Evolutionary conservation across 805 yeast species (phyloP).

Genomic region (Lachancea quebecensis): DNA sequence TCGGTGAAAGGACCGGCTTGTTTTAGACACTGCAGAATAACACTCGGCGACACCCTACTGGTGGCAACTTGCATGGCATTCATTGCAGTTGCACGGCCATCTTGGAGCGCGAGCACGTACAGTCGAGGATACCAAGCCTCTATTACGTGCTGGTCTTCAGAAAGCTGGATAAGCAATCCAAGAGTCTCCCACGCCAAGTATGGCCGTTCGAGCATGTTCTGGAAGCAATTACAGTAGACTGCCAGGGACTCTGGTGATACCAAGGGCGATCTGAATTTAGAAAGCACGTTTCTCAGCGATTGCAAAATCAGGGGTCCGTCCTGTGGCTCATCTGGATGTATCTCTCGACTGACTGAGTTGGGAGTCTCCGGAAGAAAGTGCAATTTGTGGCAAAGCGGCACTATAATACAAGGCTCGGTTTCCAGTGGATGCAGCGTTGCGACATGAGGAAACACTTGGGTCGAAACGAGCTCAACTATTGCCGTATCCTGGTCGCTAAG

Average conservation of each 20-base stretch:
- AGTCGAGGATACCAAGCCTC: not conserved
- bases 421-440: conserved; percentile 6
- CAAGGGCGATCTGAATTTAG: not conserved
- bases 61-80: conserved; percentile 4
- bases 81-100: conserved; percentile 4
- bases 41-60: not conserved
- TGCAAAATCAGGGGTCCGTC: conserved; percentile 12
- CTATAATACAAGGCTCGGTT: conserved; percentile 8
- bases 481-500: conserved; percentile 46
- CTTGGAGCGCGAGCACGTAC: conserved; percentile 4
- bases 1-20: not conserved
- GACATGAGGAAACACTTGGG: conserved; percentile 42
- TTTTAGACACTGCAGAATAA: not conserved
- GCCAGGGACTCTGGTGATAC: conserved; percentile 1
- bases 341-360: too few relatives aligned
- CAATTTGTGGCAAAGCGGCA: conserved; percentile 9
- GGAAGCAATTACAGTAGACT: not conserved
- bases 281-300: conserved; percentile 14
- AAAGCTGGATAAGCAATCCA: conserved; percentile 7
- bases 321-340: not conserved
- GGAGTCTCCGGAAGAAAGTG: too few relatives aligned
- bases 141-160: conserved; percentile 3
- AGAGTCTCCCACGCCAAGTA: conserved; percentile 9
- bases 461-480: conserved; percentile 35
- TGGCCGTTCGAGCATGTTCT: not conserved